These are phyloP conservation scores for Candida tetrigidarum DNA, from an alignment of 1,139 yeast genomes.

Conservation along the genomic window DNA sequence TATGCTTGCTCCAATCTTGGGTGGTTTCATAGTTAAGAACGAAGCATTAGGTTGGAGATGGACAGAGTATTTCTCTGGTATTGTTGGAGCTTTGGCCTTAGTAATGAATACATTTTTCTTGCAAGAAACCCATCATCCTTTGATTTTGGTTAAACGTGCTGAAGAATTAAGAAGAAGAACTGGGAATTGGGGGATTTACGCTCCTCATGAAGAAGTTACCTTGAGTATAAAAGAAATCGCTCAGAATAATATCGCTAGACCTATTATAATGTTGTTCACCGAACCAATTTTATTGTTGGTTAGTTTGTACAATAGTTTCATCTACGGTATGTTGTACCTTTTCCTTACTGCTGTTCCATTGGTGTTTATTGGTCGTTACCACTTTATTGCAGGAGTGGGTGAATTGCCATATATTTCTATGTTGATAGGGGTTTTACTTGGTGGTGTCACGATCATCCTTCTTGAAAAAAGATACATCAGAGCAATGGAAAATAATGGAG, in stretches of 20 bases:
- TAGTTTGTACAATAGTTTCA: slow-evolving; percentile 78
- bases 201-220: slow-evolving; percentile 77
- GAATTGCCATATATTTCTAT: slow-evolving; percentile 67
- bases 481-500: slow-evolving; percentile 45
- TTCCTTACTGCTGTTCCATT: slow-evolving; percentile 81
- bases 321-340: slow-evolving; percentile 81
- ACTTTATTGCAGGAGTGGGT: slow-evolving; percentile 54
- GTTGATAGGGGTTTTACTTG: slow-evolving; percentile 62
- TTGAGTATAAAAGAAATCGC: slow-evolving; percentile 65
- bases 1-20: slow-evolving; percentile 47
- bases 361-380: slow-evolving; percentile 66
- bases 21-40: slow-evolving; percentile 40
- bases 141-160: slow-evolving; percentile 64
- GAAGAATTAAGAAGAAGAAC: slow-evolving; percentile 58
- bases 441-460: slow-evolving; percentile 47
- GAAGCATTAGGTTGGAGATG: slow-evolving; percentile 57
- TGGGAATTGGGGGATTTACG: slow-evolving; percentile 79
- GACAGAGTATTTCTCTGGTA: slow-evolving; percentile 58
- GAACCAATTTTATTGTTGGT: slow-evolving; percentile 77
- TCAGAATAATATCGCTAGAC: slow-evolving; percentile 72
- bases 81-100: slow-evolving; percentile 44
- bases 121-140: slow-evolving; percentile 55
- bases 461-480: slow-evolving; percentile 31
- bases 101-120: slow-evolving; percentile 33
- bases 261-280: slow-evolving; percentile 63